Evolutionary conservation across 2,329 filamentous ascomycete genomes (phyloP), one percentile per base, ranked within the genome.

Genomic region (Dothistroma septosporum): DNA sequence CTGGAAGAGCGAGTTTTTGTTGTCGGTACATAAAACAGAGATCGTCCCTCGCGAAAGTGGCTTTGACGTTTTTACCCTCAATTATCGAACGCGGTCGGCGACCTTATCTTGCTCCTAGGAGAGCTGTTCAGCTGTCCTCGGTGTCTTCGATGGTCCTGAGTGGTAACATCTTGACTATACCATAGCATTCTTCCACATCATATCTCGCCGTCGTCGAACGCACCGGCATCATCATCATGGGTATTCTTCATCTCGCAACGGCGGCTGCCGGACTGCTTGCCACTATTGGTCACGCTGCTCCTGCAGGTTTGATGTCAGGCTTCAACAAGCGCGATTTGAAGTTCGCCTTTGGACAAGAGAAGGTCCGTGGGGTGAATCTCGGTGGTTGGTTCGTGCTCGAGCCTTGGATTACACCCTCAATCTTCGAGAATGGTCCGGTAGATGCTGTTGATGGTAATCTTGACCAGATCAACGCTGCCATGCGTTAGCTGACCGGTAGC

Each of bases 311-410:
- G 14, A 46, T 68, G 46, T 68, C 67, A 16, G 50, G 55, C 14
- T 4, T 68, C 14, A 60, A 64, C 46, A 65, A 60, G 55, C 56
- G 67, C 46, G 58, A 55, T 47, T 9, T 61, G 54, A 59, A 67
- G 59, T 86, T 86, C 66, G 73, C 82, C 67, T 86, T 83, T 72
- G 76, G 79, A 59, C 71, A 71, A 48, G 68, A 81, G 21, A 86
- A 84, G 68, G 80, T 87, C 47, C 82, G 84, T 12, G 86, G 86
- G 58, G 85, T 88, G 32, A 88, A 88, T 69, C 76, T 87, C 5
- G 72, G 86, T 57, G 86, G 86, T 33, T 87, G 85, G 84, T 81
- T 87, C 50, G 82, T 87, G 7, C 76, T 86, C 5, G 85, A 87
- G 73, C 84, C 84, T 16, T 86, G 83, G 83, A 86, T 87, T 57